Conservation (phyloP, 306 rosid genomes). For the Lathyrus tuberosus region DNA sequence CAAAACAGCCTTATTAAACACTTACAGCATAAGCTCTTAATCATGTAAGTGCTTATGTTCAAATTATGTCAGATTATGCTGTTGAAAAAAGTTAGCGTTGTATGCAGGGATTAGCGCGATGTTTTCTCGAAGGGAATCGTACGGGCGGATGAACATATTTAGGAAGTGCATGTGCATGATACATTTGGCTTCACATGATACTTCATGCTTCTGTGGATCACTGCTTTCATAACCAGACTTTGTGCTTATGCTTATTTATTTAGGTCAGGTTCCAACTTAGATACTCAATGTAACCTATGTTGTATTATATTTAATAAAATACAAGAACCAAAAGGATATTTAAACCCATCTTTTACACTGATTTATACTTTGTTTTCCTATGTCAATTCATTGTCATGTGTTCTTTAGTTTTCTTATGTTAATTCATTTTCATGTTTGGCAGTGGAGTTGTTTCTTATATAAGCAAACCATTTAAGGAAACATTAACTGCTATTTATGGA, state of each 20-base stretch:
- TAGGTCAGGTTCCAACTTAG: constrained; percentile 8
- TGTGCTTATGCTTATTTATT: neutral
- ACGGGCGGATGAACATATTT: constrained; percentile 5
- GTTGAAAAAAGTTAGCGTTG: constrained; percentile 35
- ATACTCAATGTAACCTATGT: neutral
- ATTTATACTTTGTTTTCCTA: neutral
- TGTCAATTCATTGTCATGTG: neutral
- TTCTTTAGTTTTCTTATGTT: neutral
- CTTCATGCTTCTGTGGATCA: constrained; percentile 20
- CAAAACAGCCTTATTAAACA: neutral
- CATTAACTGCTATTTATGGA: neutral
- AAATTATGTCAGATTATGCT: constrained; percentile 2
- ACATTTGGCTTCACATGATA: constrained; percentile 5
- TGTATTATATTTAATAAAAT: constrained; percentile 1
- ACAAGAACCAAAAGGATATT: neutral
- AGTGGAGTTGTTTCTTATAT: neutral
- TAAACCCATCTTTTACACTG: neutral
- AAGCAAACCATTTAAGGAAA: neutral
- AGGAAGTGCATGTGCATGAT: neutral
- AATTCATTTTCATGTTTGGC: neutral
- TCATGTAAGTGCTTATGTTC: neutral
- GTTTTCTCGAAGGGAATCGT: constrained; percentile 29
- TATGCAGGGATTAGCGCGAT: constrained; percentile 29
- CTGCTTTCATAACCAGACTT: constrained; percentile 2
- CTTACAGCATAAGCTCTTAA: neutral